Base-by-base conservation (phyloP, 1,284 basidiomycete genomes). In the Thelephora terrestris region DNA sequence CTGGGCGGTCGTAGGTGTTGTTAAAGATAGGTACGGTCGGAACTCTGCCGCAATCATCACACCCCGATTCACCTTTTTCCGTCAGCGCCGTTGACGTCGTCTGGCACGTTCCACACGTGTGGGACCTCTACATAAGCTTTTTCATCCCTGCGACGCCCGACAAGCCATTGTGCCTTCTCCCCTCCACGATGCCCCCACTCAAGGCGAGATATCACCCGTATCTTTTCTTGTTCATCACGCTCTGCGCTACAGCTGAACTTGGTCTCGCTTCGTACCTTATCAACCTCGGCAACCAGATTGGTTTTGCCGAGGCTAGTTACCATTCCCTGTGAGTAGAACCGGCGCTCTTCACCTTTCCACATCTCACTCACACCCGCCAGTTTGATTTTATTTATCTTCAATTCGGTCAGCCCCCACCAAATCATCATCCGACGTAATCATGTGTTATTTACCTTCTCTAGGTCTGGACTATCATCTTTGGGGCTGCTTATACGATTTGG, bases 191-290 rank as follows among this genome's bases (percentile, higher is more conserved):
- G 39, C 5, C 40, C 27, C 39, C 51, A 6, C 47, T 73, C 51
- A 70, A 74, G 58, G 71, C 73, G 5, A 70, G 75, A 56, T 81
- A 80, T 55, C 81, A 85, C 54, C 81, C 83, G 2, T 73, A 80
- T 57, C 69, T 87, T 46, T 88, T 87, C 56, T 67, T 75, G 18
- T 63, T 85, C 57, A 83, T 87, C 67, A 74, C 78, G 14, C 67
- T 83, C 39, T 76, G 71, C 40, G 79, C 78, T 23, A 71, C 83
- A 61, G 77, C 81, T 20, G 82, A 87, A 61, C 71, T 86, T 45
- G 82, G 80, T 45, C 71, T 88, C 47, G 76, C 81, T 20, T 75
- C 79, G 18, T 87, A 80, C 62, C 66, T 88, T 57, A 75, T 88
- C 58, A 76, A 71, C 46, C 71, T 73, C 16, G 81, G 80, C 17